Conservation (phyloP, 108 stramenopile species). For the Aurantiochytrium sp. region DNA sequence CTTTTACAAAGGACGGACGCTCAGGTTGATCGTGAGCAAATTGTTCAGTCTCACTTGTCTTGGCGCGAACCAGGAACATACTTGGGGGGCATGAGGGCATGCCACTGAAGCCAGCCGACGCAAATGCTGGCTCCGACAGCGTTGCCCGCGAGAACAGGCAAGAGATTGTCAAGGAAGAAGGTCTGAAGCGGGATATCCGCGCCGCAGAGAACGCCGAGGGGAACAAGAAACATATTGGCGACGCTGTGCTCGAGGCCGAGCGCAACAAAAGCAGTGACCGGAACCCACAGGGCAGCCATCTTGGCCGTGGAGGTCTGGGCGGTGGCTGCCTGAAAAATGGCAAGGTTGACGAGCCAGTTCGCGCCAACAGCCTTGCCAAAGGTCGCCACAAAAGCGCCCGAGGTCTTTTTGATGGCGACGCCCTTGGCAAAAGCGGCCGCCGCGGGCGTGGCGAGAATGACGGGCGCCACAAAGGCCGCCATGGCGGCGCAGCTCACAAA, state of each 20-base stretch:
- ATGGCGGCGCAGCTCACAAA: slow-evolving; percentile 71
- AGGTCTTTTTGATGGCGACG: slow-evolving; percentile 69
- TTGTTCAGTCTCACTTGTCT: background rate
- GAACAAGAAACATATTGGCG: slow-evolving; percentile 95
- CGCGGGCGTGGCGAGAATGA: background rate
- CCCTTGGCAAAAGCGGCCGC: slow-evolving; percentile 21
- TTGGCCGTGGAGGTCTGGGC: slow-evolving; percentile 65
- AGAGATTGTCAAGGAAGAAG: slow-evolving; percentile 69
- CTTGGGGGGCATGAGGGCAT: background rate
- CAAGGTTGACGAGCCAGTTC: slow-evolving; percentile 93
- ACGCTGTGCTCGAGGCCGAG: slow-evolving; percentile 84
- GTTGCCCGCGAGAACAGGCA: slow-evolving; percentile 88
- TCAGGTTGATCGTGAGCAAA: no score
- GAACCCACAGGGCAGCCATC: slow-evolving; percentile 82
- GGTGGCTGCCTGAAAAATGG: slow-evolving; percentile 78
- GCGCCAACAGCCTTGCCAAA: slow-evolving; percentile 82
- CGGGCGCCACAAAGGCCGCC: slow-evolving; percentile 58
- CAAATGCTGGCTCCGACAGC: slow-evolving; percentile 81
- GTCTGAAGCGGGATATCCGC: slow-evolving; percentile 68
- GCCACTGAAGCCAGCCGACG: slow-evolving; percentile 31
- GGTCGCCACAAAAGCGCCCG: slow-evolving; percentile 64
- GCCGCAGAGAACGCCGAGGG: slow-evolving; percentile 83
- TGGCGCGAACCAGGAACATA: background rate
- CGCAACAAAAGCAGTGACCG: slow-evolving; percentile 78
- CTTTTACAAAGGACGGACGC: no score